Evolutionary conservation across 352 stramenopile species (phyloP).

Genomic region (Elongisporangium anandrum): DNA sequence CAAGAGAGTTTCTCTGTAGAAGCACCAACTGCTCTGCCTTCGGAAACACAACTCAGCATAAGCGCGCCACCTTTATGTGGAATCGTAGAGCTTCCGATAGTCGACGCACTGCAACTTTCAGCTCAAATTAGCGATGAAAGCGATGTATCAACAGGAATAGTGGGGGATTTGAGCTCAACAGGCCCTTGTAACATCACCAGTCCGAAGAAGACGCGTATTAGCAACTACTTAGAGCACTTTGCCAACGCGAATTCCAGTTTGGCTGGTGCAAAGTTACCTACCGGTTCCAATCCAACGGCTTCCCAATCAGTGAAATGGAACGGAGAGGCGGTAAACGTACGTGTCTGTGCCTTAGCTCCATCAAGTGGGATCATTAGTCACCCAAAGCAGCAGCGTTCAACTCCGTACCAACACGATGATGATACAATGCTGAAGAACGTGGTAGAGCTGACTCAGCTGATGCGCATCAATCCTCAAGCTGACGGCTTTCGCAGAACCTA

Average conservation of each 20-base stretch:
- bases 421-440: conserved; percentile 22
- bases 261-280: background rate
- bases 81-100: background rate
- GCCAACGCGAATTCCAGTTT: conserved; percentile 3
- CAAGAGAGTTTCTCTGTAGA: background rate
- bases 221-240: conserved; percentile 32
- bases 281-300: background rate
- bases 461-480: conserved; percentile 33
- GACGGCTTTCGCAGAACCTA: conserved; percentile 38
- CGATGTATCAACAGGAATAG: background rate
- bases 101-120: background rate
- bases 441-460: conserved; percentile 37
- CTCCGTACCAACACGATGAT: background rate
- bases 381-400: background rate
- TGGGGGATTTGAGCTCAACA: background rate
- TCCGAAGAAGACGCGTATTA: conserved; percentile 22
- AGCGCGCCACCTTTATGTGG: background rate
- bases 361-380: background rate
- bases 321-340: conserved; percentile 27
- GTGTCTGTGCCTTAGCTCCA: background rate
- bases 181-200: conserved; percentile 2
- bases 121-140: background rate
- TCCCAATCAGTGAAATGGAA: conserved; percentile 24
- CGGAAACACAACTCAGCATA: background rate
- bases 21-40: background rate